Conservation (phyloP, 768 basidiomycete genomes). For the Kockovaella imperatae region DNA sequence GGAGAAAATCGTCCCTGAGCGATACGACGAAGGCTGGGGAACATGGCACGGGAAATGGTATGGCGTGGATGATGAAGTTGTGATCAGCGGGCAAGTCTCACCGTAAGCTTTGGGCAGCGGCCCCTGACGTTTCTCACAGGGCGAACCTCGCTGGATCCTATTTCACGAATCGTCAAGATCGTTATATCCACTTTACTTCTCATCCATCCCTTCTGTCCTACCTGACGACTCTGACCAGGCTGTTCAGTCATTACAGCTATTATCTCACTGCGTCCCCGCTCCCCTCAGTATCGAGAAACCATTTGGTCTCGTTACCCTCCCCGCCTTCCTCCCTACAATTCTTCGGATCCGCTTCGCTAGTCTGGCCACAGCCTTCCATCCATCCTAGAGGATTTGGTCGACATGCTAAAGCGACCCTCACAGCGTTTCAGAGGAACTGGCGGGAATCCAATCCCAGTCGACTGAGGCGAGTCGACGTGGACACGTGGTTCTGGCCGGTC, state of each 20-base stretch:
- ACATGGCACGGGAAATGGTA: constrained; percentile 98
- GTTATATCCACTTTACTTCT: constrained; percentile 67
- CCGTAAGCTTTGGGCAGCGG: not conserved
- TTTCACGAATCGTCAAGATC: constrained; percentile 90
- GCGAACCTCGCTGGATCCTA: constrained; percentile 91
- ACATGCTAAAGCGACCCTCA: constrained; percentile 55
- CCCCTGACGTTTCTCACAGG: constrained; percentile 47
- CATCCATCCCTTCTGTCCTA: constrained; percentile 68
- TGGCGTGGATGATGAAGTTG: constrained; percentile 81
- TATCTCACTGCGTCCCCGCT: constrained; percentile 41
- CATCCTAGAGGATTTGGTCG: constrained; percentile 65
- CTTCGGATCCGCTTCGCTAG: constrained; percentile 49
- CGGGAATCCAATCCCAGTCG: constrained; percentile 22
- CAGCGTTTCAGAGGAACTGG: constrained; percentile 55
- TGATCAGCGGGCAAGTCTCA: constrained; percentile 77
- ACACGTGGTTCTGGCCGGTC: constrained; percentile 65
- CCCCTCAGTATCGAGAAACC: constrained; percentile 24
- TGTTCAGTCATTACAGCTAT: constrained; percentile 67
- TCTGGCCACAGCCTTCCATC: constrained; percentile 60
- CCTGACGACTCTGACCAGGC: constrained; percentile 67
- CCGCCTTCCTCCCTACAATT: constrained; percentile 31
- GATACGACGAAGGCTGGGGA: constrained; percentile 98
- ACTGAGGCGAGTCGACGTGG: constrained; percentile 38
- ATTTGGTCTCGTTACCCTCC: constrained; percentile 32
- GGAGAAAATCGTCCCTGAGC: constrained; percentile 69